A percentile compares a stretch with the other conserved stretches of the same genome.
These are phyloP conservation scores for Pittosporum tobira DNA, from an alignment of 129 eudicot genomes.

Conservation along the genomic window DNA sequence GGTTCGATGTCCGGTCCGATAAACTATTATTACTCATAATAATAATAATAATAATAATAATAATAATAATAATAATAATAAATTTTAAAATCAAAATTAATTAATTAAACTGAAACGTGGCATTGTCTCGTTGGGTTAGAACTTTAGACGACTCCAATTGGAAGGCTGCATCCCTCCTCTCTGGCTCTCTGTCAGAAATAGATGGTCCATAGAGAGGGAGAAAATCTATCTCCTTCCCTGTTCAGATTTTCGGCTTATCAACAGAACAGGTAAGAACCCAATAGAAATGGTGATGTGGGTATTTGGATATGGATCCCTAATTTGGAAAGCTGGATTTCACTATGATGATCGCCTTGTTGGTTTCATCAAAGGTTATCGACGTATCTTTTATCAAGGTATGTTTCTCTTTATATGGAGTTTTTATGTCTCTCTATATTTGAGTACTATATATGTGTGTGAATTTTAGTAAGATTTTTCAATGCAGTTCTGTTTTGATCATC, in stretches of 20 bases:
- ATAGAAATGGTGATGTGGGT: constrained; percentile 80
- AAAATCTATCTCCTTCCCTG: not conserved
- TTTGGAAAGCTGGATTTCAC: constrained; percentile 88
- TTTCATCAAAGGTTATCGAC: constrained; percentile 86
- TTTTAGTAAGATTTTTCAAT: not conserved
- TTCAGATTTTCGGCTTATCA: no score
- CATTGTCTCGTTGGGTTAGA: no score
- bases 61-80: no score
- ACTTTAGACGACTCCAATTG: not conserved
- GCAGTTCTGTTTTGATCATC: not conserved
- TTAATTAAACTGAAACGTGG: no score
- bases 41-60: no score
- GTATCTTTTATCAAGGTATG: constrained; percentile 87
- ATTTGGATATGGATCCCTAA: constrained; percentile 87
- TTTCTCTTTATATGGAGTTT: no score
- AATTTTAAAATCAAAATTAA: no score
- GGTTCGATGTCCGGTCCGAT: no score
- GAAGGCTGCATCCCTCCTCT: not conserved
- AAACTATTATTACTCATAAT: no score
- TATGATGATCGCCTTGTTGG: constrained; percentile 81
- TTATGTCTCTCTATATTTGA: not conserved
- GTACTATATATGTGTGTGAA: not conserved
- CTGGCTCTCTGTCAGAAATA: no score
- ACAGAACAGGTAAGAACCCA: no score
- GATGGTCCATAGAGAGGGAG: no score